Base-by-base conservation (phyloP, 2,329 filamentous ascomycete species). In the Ceratocystis variospora region DNA sequence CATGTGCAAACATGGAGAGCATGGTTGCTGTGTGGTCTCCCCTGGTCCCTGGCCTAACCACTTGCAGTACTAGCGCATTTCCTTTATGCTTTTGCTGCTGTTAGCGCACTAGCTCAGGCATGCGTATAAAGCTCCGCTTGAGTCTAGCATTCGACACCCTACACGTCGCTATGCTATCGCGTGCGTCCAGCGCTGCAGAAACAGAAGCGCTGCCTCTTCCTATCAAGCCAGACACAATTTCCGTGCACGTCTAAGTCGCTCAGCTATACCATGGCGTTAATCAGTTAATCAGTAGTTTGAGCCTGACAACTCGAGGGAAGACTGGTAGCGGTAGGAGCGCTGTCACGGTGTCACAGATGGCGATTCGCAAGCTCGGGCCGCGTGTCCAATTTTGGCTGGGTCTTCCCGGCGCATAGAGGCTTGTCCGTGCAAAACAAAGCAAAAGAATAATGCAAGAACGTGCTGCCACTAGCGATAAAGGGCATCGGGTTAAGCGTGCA, bases 1-100 rank as follows among this genome's bases (percentile, higher is more conserved):
- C 48, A 25, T 12, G 25, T 15, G 48, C 15, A 25, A 3, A 53
- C 48, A 53, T 10, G 48, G 8, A 53, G 19, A 25, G 48, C 48
- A 53, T 53, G 48, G 22, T 4, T 25, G 37, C 3, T 41, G 37
- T 28, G 48, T 59, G 17, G 55, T 19, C 31, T 17, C 25, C 28
- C 55, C 55, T 59, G 55, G 55, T 37, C 55, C 55, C 55, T 59
- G 55, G 55, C 31, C 55, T 59, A 59, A 25, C 55, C 31, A 37
- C 55, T 41, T 59, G 55, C n/a, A 10, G 55, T 28, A 37, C 33
- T 59, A 59, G 55, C 31, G 55, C 55, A 59, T 12, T n/a, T 22
- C 48, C 22, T 3, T n/a, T 5, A 5, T 12, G 7, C n/a, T 22
- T 25, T 25, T 19, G 7, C 6, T 53, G n/a, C 19, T 7, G 48